Evolutionary conservation across 495 filamentous ascomycete species (phyloP).

Genomic region (Aspergillus conjunctus): DNA sequence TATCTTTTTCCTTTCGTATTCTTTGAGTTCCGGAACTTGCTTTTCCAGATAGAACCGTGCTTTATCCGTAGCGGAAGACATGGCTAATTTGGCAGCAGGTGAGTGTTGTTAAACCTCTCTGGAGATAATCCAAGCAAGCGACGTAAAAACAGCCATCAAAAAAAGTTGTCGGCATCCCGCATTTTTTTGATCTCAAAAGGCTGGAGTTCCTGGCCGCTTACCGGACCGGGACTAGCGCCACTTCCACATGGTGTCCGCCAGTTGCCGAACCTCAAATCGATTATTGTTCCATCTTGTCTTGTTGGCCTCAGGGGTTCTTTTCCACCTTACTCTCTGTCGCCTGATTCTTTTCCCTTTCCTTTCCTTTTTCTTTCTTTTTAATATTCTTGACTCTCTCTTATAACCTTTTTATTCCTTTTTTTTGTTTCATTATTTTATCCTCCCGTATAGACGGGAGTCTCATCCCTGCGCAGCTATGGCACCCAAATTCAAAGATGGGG

Average conservation of each 20-base stretch:
- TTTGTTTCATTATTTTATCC: slow-evolving; percentile 27
- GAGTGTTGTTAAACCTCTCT: background rate
- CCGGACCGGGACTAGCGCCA: slow-evolving; percentile 23
- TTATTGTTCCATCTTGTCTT: slow-evolving; percentile 12
- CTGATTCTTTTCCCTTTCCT: slow-evolving; percentile 28
- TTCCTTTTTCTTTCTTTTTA: slow-evolving; percentile 20
- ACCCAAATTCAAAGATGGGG: slow-evolving; percentile 87
- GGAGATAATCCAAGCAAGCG: slow-evolving; percentile 1
- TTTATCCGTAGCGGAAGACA: slow-evolving; percentile 87
- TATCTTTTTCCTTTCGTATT: slow-evolving; percentile 83
- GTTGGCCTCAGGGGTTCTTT: slow-evolving; percentile 41
- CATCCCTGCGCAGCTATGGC: slow-evolving; percentile 59
- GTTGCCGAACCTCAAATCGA: slow-evolving; percentile 27
- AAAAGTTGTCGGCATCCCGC: slow-evolving; percentile 46
- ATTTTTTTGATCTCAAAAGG: slow-evolving; percentile 22
- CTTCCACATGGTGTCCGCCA: slow-evolving; percentile 18
- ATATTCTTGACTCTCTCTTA: slow-evolving; percentile 42
- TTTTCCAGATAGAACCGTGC: slow-evolving; percentile 92
- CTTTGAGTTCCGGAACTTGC: slow-evolving; percentile 85
- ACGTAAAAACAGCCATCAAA: slow-evolving; percentile 14
- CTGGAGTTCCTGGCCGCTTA: slow-evolving; percentile 21
- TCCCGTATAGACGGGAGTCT: slow-evolving; percentile 15
- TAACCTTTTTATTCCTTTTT: slow-evolving; percentile 29
- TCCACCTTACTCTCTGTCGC: slow-evolving; percentile 20
- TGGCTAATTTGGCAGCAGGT: slow-evolving; percentile 38